These are phyloP conservation scores for Fusarium xylarioides DNA, from an alignment of 2,329 filamentous ascomycete species.

Conservation along the genomic window DNA sequence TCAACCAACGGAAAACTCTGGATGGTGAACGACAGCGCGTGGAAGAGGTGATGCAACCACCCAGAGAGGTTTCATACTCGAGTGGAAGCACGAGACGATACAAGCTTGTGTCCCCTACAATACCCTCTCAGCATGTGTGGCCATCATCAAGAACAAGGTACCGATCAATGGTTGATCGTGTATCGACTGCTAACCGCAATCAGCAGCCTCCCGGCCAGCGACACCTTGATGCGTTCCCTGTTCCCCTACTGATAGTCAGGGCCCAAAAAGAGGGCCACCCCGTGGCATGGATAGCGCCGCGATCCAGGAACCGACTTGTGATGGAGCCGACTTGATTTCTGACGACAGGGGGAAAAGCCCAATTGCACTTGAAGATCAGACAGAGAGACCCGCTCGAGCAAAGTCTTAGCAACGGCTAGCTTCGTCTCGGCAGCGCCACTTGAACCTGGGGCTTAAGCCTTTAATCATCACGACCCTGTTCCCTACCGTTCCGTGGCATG, in stretches of 20 bases:
- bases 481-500: constrained; percentile 26
- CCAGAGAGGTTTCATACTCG: constrained; percentile 25
- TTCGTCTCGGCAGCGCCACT: constrained; percentile 40
- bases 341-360: constrained; percentile 15
- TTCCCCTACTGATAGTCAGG: constrained; percentile 15
- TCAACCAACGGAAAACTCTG: constrained; percentile 2
- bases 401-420: constrained; percentile 32
- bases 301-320: constrained; percentile 40
- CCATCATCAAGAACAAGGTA: constrained; percentile 11
- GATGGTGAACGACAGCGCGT: constrained; percentile 11
- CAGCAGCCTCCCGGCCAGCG: constrained; percentile 23
- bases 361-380: constrained; percentile 7
- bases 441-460: constrained; percentile 38
- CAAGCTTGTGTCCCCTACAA: constrained; percentile 5
- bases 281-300: constrained; percentile 40
- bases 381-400: constrained; percentile 20
- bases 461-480: constrained; percentile 40
- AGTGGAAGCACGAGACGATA: constrained; percentile 22
- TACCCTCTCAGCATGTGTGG: constrained; percentile 4
- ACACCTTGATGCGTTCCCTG: constrained; percentile 21
- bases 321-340: constrained; percentile 31
- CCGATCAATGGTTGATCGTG: background rate
- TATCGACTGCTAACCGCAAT: constrained; percentile 26
- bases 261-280: no score
- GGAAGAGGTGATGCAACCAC: constrained; percentile 29